A percentile compares a stretch with the other conserved stretches of the same genome.
These are phyloP conservation scores for Aspergillus avenaceus DNA, from an alignment of 495 filamentous ascomycete species.

Conservation along the genomic window DNA sequence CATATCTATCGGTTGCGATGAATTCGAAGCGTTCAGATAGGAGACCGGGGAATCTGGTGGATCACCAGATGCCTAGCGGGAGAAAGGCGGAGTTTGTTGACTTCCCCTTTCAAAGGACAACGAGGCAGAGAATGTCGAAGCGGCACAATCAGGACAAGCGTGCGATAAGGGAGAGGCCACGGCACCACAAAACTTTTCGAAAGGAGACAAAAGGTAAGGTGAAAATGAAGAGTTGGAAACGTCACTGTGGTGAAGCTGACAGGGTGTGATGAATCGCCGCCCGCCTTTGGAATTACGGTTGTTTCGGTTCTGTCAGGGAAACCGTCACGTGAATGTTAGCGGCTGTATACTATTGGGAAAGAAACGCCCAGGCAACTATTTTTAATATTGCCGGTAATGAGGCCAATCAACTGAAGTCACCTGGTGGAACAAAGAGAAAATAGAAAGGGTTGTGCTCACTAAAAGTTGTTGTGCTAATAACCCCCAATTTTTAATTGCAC, in stretches of 20 bases:
- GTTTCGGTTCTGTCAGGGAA: slow-evolving; percentile 27
- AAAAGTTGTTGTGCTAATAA: no score
- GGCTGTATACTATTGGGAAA: slow-evolving; percentile 3
- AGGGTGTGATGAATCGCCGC: slow-evolving; percentile 31
- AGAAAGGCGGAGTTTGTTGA: slow-evolving; percentile 9
- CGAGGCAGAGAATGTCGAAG: slow-evolving; percentile 5
- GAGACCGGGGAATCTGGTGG: slow-evolving; percentile 11
- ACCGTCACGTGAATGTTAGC: slow-evolving; percentile 22
- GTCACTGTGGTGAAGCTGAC: slow-evolving; percentile 32
- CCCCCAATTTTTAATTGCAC: no score
- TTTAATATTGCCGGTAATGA: no score
- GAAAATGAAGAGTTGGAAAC: slow-evolving; percentile 12
- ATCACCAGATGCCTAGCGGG: slow-evolving; percentile 19
- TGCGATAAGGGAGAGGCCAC: neutral
- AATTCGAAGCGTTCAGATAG: slow-evolving; percentile 12
- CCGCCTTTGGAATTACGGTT: slow-evolving; percentile 20
- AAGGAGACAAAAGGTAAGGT: slow-evolving; percentile 6
- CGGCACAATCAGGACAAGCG: neutral
- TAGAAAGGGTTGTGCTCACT: neutral
- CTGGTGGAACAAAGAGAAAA: neutral
- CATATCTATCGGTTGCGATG: slow-evolving; percentile 49
- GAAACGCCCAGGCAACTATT: slow-evolving; percentile 6
- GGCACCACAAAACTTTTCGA: neutral
- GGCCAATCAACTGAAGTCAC: neutral
- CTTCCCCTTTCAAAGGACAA: slow-evolving; percentile 10